Conservation (phyloP, 495 filamentous ascomycete genomes). For the Neurospora sp. region DNA sequence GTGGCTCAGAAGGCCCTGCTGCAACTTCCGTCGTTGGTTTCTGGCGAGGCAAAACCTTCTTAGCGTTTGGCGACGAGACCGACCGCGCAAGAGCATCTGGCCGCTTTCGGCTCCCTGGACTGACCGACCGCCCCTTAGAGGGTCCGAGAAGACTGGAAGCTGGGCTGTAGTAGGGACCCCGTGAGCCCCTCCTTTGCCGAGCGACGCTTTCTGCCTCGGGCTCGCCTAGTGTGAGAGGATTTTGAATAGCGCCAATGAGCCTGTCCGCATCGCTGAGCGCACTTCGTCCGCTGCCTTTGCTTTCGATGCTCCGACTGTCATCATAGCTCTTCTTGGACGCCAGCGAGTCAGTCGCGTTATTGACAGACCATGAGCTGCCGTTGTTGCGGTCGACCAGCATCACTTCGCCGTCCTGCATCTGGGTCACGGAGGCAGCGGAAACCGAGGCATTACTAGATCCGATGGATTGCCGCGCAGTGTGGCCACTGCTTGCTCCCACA, state of each 20-base stretch:
- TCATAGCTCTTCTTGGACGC: slow-evolving; percentile 26
- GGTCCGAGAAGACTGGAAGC: slow-evolving; percentile 8
- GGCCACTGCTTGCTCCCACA: slow-evolving; percentile 6
- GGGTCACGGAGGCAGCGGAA: slow-evolving; percentile 14
- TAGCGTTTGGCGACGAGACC: slow-evolving; percentile 4
- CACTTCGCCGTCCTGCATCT: slow-evolving; percentile 38
- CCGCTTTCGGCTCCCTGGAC: slow-evolving; percentile 10
- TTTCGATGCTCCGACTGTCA: slow-evolving; percentile 38
- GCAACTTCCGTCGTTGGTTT: background rate
- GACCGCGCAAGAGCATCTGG: slow-evolving; percentile 3
- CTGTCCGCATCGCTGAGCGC: slow-evolving; percentile 60
- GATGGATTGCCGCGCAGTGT: background rate
- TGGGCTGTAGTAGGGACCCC: slow-evolving; percentile 6
- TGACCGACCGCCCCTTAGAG: slow-evolving; percentile 13
- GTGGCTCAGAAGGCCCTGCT: background rate
- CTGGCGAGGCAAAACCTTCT: background rate
- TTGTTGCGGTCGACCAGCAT: slow-evolving; percentile 40
- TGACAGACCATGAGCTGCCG: slow-evolving; percentile 17
- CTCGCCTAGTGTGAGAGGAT: slow-evolving; percentile 40
- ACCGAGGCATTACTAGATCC: slow-evolving; percentile 14
- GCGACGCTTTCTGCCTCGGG: slow-evolving; percentile 19
- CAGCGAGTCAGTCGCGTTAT: slow-evolving; percentile 1
- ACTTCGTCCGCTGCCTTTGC: slow-evolving; percentile 43
- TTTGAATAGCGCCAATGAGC: slow-evolving; percentile 66
- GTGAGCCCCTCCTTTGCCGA: slow-evolving; percentile 7